phyloP scores from a whole-genome alignment of 352 stramenopile genomes.

The Globisporangium recalcitrans region DNA sequence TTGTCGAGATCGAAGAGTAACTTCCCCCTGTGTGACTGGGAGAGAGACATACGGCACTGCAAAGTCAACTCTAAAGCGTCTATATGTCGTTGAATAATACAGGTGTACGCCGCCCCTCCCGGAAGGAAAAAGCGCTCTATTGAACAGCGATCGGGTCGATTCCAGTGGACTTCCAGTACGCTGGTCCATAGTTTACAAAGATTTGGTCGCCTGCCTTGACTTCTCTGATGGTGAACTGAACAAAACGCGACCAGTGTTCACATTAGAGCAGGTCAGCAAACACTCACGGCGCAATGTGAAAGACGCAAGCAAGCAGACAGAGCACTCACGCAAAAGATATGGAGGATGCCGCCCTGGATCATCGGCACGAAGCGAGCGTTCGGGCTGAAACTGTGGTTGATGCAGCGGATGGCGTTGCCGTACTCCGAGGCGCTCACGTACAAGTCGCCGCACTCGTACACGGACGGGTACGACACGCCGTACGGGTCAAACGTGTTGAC shows the following conservation, averaged over 20 bases:
- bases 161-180: constrained; percentile 68
- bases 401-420: constrained; percentile 72
- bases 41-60: background rate
- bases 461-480: constrained; percentile 62
- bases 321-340: constrained; percentile 71
- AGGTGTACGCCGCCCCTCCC: background rate
- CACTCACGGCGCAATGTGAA: background rate
- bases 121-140: constrained; percentile 17
- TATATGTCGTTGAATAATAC: constrained; percentile 15
- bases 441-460: constrained; percentile 60
- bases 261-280: background rate
- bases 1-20: constrained; percentile 83
- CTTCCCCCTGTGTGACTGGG: too few species aligned
- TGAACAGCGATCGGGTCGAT: constrained; percentile 42
- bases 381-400: constrained; percentile 61
- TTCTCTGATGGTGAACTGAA: constrained; percentile 46
- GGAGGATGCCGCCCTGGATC: constrained; percentile 57
- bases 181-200: constrained; percentile 64
- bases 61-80: constrained; percentile 2
- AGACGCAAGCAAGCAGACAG: background rate
- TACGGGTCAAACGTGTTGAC: constrained; percentile 53
- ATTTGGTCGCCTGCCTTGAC: constrained; percentile 55
- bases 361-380: constrained; percentile 67
- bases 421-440: constrained; percentile 68
- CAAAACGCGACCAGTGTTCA: background rate